These are phyloP conservation scores for Kwoniella bestiolae DNA, from an alignment of 768 basidiomycete genomes.

Conservation along the genomic window DNA sequence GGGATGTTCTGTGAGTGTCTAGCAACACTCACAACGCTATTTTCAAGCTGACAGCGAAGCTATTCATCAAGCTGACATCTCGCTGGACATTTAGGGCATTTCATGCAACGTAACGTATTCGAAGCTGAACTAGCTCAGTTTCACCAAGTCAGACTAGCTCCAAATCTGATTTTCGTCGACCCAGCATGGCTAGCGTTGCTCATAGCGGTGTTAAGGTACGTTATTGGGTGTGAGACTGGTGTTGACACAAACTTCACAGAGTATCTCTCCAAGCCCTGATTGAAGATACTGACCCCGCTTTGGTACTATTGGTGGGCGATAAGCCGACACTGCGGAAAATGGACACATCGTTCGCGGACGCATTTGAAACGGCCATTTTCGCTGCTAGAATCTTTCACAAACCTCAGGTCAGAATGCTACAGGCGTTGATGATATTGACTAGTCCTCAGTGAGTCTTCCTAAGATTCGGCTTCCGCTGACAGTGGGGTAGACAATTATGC, in stretches of 20 bases:
- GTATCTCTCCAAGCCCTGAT: conserved; percentile 1
- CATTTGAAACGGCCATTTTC: conserved; percentile 2
- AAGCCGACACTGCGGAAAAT: not conserved
- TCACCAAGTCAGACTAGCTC: not conserved
- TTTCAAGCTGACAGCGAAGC: too few species aligned
- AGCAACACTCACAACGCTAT: too few species aligned
- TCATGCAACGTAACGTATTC: conserved; percentile 12
- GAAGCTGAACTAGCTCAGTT: conserved; percentile 6
- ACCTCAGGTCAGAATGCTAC: conserved; percentile 16
- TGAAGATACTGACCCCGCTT: not conserved
- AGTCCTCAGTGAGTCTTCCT: conserved; percentile 8
- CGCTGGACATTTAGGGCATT: conserved; percentile 9
- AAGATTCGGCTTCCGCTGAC: not conserved
- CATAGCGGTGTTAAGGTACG: conserved; percentile 12
- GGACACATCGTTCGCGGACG: not conserved
- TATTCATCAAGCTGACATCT: too few species aligned
- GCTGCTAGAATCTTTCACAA: conserved; percentile 1
- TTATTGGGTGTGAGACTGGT: not conserved
- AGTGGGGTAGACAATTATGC: not conserved
- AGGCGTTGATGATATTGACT: conserved; percentile 4
- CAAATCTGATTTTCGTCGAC: conserved; percentile 2
- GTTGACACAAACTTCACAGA: not conserved
- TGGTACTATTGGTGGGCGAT: not conserved
- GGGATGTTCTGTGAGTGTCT: conserved; percentile 15
- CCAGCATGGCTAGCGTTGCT: conserved; percentile 18